A percentile compares a stretch with the other conserved stretches of the same genome.
Conservation (phyloP, 441 rosid species). For the Syzygium syzygioides region DNA sequence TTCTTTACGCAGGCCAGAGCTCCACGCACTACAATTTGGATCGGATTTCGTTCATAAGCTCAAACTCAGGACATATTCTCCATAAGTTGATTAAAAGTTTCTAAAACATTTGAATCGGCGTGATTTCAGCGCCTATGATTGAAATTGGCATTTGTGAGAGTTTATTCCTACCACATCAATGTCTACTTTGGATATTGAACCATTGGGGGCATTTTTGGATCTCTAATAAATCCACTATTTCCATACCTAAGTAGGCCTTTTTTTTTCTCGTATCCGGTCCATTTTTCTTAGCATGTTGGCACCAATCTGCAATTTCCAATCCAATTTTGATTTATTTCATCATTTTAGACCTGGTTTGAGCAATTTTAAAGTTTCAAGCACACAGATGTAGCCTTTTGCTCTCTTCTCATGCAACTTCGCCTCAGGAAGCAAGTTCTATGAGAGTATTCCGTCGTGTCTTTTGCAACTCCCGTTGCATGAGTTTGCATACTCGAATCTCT, state of each 20-base stretch:
- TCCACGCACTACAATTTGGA: neutral
- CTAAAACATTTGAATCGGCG: neutral
- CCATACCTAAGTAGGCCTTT: neutral
- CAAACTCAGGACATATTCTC: neutral
- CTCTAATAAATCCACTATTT: neutral
- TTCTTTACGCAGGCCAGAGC: neutral
- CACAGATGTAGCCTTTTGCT: neutral
- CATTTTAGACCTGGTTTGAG: neutral
- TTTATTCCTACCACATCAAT: neutral
- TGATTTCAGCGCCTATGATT: neutral
- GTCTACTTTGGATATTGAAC: neutral
- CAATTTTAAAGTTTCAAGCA: neutral
- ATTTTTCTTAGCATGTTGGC: neutral
- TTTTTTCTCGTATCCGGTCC: neutral
- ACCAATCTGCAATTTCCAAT: neutral
- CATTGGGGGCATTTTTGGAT: neutral
- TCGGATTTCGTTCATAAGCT: neutral
- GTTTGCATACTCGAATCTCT: neutral
- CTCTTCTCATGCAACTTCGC: neutral
- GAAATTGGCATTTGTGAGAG: neutral
- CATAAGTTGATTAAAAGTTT: neutral
- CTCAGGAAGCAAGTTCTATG: neutral
- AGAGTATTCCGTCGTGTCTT: neutral
- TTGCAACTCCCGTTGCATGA: neutral
- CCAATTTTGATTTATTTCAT: neutral